phyloP scores from a whole-genome alignment of 2,329 filamentous ascomycete species.

The Taxawa tesnikishii region DNA sequence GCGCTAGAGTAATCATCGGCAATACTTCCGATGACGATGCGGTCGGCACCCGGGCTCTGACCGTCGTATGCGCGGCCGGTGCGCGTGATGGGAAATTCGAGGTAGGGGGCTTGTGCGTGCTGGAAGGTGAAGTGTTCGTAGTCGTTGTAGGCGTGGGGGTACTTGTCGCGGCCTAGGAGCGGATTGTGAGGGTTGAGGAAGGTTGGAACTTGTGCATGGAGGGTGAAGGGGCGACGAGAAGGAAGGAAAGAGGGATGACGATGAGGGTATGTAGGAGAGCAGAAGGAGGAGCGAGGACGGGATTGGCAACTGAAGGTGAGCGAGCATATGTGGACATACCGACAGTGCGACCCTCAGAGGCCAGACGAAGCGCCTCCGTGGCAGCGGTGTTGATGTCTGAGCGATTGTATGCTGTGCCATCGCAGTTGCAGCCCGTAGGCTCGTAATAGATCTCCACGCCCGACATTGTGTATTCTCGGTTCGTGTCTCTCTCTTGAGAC shows the following conservation, averaged over 20 bases:
- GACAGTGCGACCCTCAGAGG: slow-evolving; percentile 12
- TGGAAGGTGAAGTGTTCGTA: slow-evolving; percentile 20
- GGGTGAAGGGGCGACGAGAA: not conserved
- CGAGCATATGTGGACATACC: slow-evolving; percentile 1
- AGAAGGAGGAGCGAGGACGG: not conserved
- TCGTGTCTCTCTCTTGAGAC: not conserved
- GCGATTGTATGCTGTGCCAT: slow-evolving; percentile 11
- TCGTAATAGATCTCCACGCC: slow-evolving; percentile 7
- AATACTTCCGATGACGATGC: slow-evolving; percentile 20
- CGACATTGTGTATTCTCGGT: not conserved
- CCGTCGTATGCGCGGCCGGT: slow-evolving; percentile 13
- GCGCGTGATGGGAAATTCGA: slow-evolving; percentile 19
- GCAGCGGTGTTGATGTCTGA: slow-evolving; percentile 15
- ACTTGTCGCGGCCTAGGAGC: too few species aligned
- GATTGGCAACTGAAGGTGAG: not conserved
- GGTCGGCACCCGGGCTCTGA: slow-evolving; percentile 17
- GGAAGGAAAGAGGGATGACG: too few species aligned
- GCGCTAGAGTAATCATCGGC: slow-evolving; percentile 15
- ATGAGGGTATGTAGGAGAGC: too few species aligned
- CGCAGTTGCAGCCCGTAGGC: slow-evolving; percentile 9
- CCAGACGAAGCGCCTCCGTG: slow-evolving; percentile 13
- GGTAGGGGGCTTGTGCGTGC: slow-evolving; percentile 17
- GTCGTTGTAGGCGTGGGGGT: slow-evolving; percentile 22
- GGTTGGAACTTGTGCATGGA: not conserved
- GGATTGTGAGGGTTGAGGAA: too few species aligned